Base-by-base conservation (phyloP, 2,329 filamentous ascomycete species). In the Paradendryphiella salina region DNA sequence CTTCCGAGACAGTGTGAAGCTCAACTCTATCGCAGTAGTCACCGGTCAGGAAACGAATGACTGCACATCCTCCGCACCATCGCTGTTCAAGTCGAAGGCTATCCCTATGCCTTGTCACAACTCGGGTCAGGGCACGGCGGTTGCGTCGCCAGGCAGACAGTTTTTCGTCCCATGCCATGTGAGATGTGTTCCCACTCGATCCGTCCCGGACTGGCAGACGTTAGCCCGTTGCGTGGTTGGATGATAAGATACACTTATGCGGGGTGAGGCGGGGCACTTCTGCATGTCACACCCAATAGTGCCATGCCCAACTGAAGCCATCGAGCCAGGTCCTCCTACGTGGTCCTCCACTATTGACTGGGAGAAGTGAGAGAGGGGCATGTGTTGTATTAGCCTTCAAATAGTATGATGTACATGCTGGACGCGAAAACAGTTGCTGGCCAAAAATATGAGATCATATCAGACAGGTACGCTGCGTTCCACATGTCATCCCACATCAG, bases 81-180 rank as follows among this genome's bases (percentile, higher is more conserved):
- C 15, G 38, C 44, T 26, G 29, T 45, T 51, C 9, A 3, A 11
- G 17, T 43, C 41, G 42, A 33, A 39, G 45, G 35, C 23, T 31
- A 37, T 46, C 50, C 53, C 44, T 41, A 44, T 36, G 41, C 20
- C 37, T 23, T 15, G 33, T 52, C 49, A 28, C 31, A 26, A 46
- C 40, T 55, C 37, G 38, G 50, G 38, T 44, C 53, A 50, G 42
- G 46, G 50, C 51, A 51, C 45, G 59, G 63, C 65, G 64, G 60
- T 60, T 63, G 64, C 62, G 58, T 67, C 63, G 64, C 63, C 58
- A 70, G 65, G 56, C 61, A 63, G 64, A 61, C 57, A 29, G 43
- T 54, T 52, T 49, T 50, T 6, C 37, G 20, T 52, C 44, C 41
- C 49, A 44, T 37, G 36, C 29, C 44, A 44, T 48, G 50, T 60